Conservation (phyloP, 225 moss, liverwort and hornwort genomes). For the Pleurozium schreberi region DNA sequence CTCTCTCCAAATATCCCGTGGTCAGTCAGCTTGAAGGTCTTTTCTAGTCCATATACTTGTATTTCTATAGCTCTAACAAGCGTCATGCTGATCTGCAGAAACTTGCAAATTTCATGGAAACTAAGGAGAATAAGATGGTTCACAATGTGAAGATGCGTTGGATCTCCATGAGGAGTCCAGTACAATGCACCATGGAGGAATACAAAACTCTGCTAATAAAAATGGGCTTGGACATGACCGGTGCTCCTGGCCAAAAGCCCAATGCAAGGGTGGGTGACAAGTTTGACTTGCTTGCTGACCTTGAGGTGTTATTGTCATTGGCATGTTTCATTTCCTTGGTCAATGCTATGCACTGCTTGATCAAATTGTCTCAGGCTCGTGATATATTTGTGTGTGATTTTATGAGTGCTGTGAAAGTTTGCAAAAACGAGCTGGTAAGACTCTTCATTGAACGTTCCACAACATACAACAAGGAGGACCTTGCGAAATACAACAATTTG, state of each 20-base stretch:
- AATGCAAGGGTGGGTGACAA: rapidly evolving
- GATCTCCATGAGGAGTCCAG: not conserved
- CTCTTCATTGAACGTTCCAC: too few relatives aligned
- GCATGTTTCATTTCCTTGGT: not conserved
- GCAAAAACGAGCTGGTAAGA: too few relatives aligned
- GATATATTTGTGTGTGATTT: too few relatives aligned
- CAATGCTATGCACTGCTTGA: not conserved
- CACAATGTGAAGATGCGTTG: rapidly evolving
- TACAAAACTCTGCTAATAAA: not conserved
- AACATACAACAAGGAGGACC: too few relatives aligned
- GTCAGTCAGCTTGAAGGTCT: too few relatives aligned
- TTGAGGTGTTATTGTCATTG: not conserved
- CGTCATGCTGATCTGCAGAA: not conserved
- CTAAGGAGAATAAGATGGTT: not conserved
- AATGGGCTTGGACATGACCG: not conserved
- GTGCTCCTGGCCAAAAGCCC: rapidly evolving
- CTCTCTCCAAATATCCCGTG: too few relatives aligned
- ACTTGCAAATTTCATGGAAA: not conserved
- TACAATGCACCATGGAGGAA: rapidly evolving
- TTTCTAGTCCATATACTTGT: too few relatives aligned
- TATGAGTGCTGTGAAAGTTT: too few relatives aligned
- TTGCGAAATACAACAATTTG: too few relatives aligned
- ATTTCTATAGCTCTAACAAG: too few relatives aligned
- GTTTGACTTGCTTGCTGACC: not conserved
- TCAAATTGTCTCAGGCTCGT: too few relatives aligned